Base-by-base conservation (phyloP, 75 land plant genomes). In the Picea glauca region DNA sequence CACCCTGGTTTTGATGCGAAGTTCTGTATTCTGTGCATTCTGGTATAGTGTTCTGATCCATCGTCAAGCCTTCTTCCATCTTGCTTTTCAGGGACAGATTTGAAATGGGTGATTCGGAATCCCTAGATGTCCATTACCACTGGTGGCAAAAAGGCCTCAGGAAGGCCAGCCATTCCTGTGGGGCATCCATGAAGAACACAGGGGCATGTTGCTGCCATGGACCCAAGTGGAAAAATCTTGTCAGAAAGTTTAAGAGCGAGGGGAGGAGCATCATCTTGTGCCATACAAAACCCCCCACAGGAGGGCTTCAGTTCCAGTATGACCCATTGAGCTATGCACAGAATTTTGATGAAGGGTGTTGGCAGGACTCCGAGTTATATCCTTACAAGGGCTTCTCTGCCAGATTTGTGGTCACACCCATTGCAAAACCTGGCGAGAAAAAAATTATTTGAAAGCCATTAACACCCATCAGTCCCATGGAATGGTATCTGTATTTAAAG, bases 241-340 rank as follows among this genome's bases (percentile, higher is more conserved):
- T 21, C 14, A 74, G 65, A 17, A 23, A n/a, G 65, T 23, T 63
- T 18, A 63, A 23, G 18, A 63, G 65, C 11, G 26, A 50, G 76
- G 58, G 76, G 35, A 21, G 50, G 23, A 74, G 73, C 8, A 5
- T 46, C 0, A 46, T 33, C 17, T 66, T 33, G 17, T 66, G 40
- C 35, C 17, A 33, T 33, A 15, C 40, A 33, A 66, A 33, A 13
- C 20, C 70, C 13, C 40, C 70, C 1, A 5, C 40, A 5, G 17
- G 38, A 74, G 23, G 58, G 40, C 58, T 74, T 43, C 35, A 75
- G 3, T 82, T 82, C 43, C 66, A 62, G 68, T 85, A 85, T 68
- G 87, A 85, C 58, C 75, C 87, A 38, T 60, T 79, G 32, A 85
- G 87, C 68, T 85, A 85, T 74, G 81, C 87, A 12, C 80, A 78